Evolutionary conservation across 495 filamentous ascomycete species (phyloP).

Genomic region (Diplogelasinospora grovesii): DNA sequence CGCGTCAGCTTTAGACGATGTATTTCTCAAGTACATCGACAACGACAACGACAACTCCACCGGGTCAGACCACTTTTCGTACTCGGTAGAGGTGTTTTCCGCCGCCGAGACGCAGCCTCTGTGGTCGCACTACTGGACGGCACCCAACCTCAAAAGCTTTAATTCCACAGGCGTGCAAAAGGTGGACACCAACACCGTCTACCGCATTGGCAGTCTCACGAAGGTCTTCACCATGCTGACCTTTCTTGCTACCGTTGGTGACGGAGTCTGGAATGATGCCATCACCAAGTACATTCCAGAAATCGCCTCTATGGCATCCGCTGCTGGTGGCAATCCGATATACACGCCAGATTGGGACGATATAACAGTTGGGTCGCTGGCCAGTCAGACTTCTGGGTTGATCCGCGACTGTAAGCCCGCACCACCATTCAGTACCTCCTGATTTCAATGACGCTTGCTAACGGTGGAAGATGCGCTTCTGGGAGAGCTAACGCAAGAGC

Average conservation of each 20-base stretch:
- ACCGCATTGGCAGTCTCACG: slow-evolving; percentile 43
- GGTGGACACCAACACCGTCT: slow-evolving; percentile 39
- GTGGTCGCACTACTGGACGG: slow-evolving; percentile 43
- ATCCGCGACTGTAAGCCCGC: slow-evolving; percentile 33
- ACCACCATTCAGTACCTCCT: not conserved
- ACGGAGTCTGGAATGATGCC: slow-evolving; percentile 30
- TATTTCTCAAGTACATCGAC: slow-evolving; percentile 29
- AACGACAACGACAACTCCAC: slow-evolving; percentile 29
- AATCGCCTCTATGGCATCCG: slow-evolving; percentile 29
- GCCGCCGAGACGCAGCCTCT: slow-evolving; percentile 32
- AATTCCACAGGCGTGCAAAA: slow-evolving; percentile 32
- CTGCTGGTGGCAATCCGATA: slow-evolving; percentile 29
- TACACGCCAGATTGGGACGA: slow-evolving; percentile 45
- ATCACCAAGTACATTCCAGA: slow-evolving; percentile 51
- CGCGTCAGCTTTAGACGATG: slow-evolving; percentile 18
- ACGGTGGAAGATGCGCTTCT: slow-evolving; percentile 34
- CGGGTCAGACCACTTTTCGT: slow-evolving; percentile 36
- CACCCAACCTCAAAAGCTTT: slow-evolving; percentile 30
- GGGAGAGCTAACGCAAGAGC: slow-evolving; percentile 35
- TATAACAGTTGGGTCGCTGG: slow-evolving; percentile 48
- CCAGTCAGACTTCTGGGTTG: slow-evolving; percentile 47
- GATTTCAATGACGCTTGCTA: slow-evolving; percentile 13
- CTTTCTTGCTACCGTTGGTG: slow-evolving; percentile 32
- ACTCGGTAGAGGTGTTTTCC: slow-evolving; percentile 43
- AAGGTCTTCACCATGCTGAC: slow-evolving; percentile 44